These are phyloP conservation scores for Neltuma alba DNA, from an alignment of 306 rosid genomes.

Conservation along the genomic window DNA sequence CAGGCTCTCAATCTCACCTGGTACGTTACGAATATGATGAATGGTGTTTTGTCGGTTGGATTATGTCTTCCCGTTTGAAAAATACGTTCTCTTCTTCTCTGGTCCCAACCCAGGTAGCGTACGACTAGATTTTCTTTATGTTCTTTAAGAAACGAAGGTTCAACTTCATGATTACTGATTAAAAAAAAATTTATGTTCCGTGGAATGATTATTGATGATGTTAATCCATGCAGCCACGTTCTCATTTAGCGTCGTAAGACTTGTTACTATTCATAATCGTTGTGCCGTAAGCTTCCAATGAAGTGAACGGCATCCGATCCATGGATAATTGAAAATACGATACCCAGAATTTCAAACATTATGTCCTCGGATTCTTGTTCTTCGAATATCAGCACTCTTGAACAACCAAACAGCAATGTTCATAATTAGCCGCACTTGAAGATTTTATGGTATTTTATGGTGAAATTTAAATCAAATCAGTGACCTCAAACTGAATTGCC, in stretches of 20 bases:
- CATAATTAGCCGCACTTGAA: neutral
- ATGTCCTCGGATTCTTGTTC: neutral
- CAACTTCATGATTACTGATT: neutral
- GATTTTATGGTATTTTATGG: neutral
- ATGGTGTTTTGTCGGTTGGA: neutral
- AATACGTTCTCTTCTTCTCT: neutral
- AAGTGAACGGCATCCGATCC: neutral
- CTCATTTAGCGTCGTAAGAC: neutral
- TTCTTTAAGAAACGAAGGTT: neutral
- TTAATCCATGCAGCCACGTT: neutral
- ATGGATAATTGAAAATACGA: neutral
- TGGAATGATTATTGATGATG: neutral
- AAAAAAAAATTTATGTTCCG: too few relatives aligned
- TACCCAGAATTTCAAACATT: neutral
- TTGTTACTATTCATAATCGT: neutral
- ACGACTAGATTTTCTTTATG: neutral
- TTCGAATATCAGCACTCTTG: neutral
- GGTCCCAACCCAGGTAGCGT: neutral
- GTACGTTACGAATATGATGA: neutral
- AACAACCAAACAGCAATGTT: neutral
- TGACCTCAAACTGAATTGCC: neutral
- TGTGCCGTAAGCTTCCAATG: neutral
- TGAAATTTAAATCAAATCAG: neutral
- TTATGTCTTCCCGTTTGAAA: neutral
- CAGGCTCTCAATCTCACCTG: neutral